Evolutionary conservation across 1,284 basidiomycete genomes (phyloP), one percentile per base, ranked within the genome.

Genomic region (Ceratobasidium sp.): DNA sequence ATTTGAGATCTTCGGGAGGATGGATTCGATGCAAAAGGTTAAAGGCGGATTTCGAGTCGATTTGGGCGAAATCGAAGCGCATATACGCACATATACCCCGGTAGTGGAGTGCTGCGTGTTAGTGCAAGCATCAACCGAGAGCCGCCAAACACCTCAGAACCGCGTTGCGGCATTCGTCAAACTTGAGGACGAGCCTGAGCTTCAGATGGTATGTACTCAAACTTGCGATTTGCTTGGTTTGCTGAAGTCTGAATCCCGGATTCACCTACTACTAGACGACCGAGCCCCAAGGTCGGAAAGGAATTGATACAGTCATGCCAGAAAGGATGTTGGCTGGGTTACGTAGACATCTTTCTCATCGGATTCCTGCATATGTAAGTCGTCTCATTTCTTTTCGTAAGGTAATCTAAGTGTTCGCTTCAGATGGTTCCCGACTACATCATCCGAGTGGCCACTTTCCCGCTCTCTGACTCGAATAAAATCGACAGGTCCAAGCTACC

Each of bases 11-110:
- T 42, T 68, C 13, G 66, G 66, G 3, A 20, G 66, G 20, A 68
- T 54, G 48, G 66, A 56, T 20, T 54, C 66, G 1, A 54, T 68
- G 66, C 38, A 50, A 5, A 68, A 68, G 23, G 50, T 68, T 17
- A 52, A 54, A 56, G 66, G 66, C 66, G 66, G 66, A 4, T 68
- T 68, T 28, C 66, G 66, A 52, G 66, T 68, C 3, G 66, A 68
- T 9, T n/a, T 68, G 33, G 28, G 17, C 38, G 66, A 68, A 28
- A 54, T 68, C 28, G 66, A 68, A 28, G 20, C 66, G 44, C 66
- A 68, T 7, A 54, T 68, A 40, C 48, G 15, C 20, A 9, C 66
- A 33, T 33, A 67, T 17, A 10, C 33, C 1, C 40, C 40, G n/a
- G 33, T 68, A 9, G 28, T 33, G 10, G 28, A 68, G 28, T 68